Conservation (phyloP, 495 filamentous ascomycete species). For the Lasiosphaeria miniovina region DNA sequence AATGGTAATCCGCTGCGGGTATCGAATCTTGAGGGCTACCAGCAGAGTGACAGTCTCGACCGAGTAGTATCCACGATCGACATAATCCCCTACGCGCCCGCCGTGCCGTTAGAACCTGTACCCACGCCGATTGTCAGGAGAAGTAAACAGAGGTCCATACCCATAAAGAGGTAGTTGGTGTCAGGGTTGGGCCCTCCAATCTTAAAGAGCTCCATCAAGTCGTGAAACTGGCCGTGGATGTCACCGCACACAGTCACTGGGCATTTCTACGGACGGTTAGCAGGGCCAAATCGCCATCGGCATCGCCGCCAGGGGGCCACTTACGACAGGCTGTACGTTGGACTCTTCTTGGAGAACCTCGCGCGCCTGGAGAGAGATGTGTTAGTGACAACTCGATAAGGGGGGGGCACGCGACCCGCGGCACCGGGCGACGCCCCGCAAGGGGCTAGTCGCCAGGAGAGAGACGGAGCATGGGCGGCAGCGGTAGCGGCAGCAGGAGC, state of each 20-base stretch:
- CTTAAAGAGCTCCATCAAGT: slow-evolving; percentile 92
- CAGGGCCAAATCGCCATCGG: neutral
- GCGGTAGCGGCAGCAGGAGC: neutral
- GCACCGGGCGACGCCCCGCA: neutral
- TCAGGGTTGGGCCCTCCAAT: slow-evolving; percentile 89
- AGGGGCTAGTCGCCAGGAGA: neutral
- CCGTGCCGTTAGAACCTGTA: slow-evolving; percentile 15
- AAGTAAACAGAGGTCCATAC: slow-evolving; percentile 44
- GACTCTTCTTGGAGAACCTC: slow-evolving; percentile 97
- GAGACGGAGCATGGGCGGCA: neutral
- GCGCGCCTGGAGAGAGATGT: slow-evolving; percentile 61
- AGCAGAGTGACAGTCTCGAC: slow-evolving; percentile 94
- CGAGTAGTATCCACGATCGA: slow-evolving; percentile 95
- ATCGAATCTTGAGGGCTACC: slow-evolving; percentile 92
- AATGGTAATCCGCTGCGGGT: slow-evolving; percentile 94
- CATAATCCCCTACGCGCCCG: slow-evolving; percentile 72
- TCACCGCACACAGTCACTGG: slow-evolving; percentile 92
- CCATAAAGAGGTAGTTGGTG: slow-evolving; percentile 96
- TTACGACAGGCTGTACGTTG: slow-evolving; percentile 97
- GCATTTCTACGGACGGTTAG: slow-evolving; percentile 64
- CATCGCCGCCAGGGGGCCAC: neutral
- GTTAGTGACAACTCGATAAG: slow-evolving; percentile 7
- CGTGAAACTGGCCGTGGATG: slow-evolving; percentile 92
- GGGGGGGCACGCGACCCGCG: slow-evolving; percentile 18
- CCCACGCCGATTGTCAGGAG: too few species aligned